A percentile compares a stretch with the other conserved stretches of the same genome.
These are phyloP conservation scores for Dacryopinax primogenitus DNA, from an alignment of 768 basidiomycete species.

Conservation along the genomic window DNA sequence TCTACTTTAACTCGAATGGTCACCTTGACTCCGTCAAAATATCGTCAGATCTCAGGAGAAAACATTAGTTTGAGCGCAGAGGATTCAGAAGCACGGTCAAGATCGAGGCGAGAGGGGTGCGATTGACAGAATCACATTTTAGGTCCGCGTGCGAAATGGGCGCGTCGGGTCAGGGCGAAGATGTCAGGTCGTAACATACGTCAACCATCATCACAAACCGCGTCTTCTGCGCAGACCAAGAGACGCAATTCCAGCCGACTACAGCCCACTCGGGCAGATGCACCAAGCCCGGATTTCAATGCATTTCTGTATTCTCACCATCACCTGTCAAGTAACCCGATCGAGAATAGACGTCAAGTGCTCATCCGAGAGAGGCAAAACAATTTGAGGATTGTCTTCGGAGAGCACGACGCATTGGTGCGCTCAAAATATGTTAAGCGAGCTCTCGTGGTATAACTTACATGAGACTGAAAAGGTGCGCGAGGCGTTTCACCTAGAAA, in stretches of 20 bases:
- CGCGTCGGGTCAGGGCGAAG: background rate
- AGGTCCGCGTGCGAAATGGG: background rate
- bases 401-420: constrained; percentile 63
- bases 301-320: background rate
- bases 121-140: too few species aligned
- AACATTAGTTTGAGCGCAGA: too few species aligned
- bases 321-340: constrained; percentile 14
- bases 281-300: background rate
- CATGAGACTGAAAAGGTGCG: constrained; percentile 41
- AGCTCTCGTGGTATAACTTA: constrained; percentile 11
- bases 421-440: constrained; percentile 27
- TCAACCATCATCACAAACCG: background rate
- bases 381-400: constrained; percentile 45
- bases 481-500: constrained; percentile 79
- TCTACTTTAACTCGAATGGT: background rate
- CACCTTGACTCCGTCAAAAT: background rate
- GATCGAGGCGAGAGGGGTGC: too few species aligned
- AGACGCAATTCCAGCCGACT: background rate
- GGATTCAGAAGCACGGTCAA: background rate
- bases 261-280: background rate
- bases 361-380: constrained; percentile 48
- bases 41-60: background rate
- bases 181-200: background rate
- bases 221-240: background rate
- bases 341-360: constrained; percentile 22